Conservation (phyloP, 2,329 filamentous ascomycete genomes). For the Neofusicoccum laricinum region DNA sequence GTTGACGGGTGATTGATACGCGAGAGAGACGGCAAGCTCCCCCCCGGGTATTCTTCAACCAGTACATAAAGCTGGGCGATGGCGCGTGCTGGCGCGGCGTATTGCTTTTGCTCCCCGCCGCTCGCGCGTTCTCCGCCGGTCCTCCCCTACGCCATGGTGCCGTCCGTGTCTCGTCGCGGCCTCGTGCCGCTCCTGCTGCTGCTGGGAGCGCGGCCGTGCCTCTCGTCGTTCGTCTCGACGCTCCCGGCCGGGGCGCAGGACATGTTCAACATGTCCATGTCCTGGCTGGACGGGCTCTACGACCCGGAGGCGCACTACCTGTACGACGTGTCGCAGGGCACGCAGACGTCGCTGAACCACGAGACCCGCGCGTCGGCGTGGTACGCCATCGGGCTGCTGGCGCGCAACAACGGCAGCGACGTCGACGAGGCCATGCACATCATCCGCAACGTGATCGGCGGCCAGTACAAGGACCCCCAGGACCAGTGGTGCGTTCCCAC, state of each 20-base stretch:
- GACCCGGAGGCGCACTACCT: constrained; percentile 53
- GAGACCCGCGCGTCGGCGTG: constrained; percentile 58
- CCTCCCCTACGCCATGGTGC: neutral
- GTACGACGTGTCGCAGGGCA: constrained; percentile 39
- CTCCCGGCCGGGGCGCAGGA: constrained; percentile 1
- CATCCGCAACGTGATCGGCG: constrained; percentile 52
- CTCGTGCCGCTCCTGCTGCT: neutral
- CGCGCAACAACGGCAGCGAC: constrained; percentile 52
- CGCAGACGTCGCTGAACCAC: constrained; percentile 46
- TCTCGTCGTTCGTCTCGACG: neutral
- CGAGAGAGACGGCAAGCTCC: neutral
- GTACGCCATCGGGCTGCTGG: constrained; percentile 59
- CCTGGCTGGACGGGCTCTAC: constrained; percentile 55
- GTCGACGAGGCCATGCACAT: constrained; percentile 52
- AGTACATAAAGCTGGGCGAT: neutral
- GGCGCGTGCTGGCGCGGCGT: neutral
- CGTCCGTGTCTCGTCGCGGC: neutral
- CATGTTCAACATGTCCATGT: constrained; percentile 50
- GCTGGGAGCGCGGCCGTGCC: neutral
- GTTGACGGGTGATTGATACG: neutral
- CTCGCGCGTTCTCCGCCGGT: neutral
- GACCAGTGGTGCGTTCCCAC: constrained; percentile 53
- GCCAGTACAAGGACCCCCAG: constrained; percentile 51
- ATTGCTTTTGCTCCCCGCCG: neutral
- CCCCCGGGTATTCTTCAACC: neutral